Conservation (phyloP, 2,329 filamentous ascomycete genomes). For the Annulohypoxylon truncatum region DNA sequence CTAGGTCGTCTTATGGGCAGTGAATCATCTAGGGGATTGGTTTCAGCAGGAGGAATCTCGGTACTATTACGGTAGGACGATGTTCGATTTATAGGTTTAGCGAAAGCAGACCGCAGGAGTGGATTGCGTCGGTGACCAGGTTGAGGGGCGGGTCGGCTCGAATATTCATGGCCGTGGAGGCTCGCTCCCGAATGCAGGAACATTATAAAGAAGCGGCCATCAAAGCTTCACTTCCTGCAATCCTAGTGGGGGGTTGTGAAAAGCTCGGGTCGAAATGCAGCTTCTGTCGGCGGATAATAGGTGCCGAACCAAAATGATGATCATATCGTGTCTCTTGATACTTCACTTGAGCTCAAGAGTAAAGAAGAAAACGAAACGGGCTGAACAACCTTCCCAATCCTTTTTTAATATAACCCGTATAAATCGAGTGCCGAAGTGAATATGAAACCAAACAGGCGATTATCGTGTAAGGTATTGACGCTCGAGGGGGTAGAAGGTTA, state of each 20-base stretch:
- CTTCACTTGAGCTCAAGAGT: not conserved
- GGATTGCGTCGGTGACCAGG: conserved; percentile 44
- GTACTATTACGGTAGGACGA: conserved; percentile 38
- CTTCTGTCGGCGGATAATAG: conserved; percentile 23
- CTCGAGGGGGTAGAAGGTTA: conserved; percentile 20
- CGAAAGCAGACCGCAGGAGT: conserved; percentile 47
- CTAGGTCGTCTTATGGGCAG: conserved; percentile 29
- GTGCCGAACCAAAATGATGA: not conserved
- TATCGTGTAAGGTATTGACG: conserved; percentile 12
- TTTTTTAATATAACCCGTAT: not conserved
- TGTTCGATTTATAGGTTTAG: conserved; percentile 43
- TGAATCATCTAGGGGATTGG: conserved; percentile 16
- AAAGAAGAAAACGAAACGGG: not conserved
- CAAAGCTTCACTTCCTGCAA: conserved; percentile 26
- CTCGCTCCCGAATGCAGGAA: conserved; percentile 70
- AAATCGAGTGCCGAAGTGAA: conserved; percentile 12
- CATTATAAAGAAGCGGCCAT: conserved; percentile 55
- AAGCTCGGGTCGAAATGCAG: conserved; percentile 25
- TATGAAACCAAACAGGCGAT: not conserved
- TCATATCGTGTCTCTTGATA: conserved; percentile 15
- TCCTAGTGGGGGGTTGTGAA: conserved; percentile 13
- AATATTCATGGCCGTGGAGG: conserved; percentile 71
- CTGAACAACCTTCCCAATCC: not conserved
- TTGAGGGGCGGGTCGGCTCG: conserved; percentile 52
- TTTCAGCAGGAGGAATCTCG: conserved; percentile 30